Evolutionary conservation across 768 basidiomycete species (phyloP), one percentile per base, ranked within the genome.

Genomic region (Pholiota molesta): DNA sequence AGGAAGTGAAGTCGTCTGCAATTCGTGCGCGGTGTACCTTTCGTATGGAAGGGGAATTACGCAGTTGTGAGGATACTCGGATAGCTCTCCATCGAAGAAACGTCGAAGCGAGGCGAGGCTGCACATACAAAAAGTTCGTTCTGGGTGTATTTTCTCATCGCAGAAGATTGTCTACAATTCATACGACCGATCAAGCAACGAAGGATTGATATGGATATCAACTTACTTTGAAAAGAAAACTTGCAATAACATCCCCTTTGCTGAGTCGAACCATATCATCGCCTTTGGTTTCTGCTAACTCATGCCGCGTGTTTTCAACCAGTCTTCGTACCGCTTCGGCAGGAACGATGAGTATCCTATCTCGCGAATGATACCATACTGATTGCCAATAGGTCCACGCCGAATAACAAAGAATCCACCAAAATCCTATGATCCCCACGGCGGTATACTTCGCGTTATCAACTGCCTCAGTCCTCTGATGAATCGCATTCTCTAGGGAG

Each of bases 81-180:
- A 26, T 14, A 57, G 14, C 14, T 44, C 23, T 11, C 44, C 40
- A 8, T 37, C 37, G 45, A 45, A 57, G 16, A 57, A 57, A 5
- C 56, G 40, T 21, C 56, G 56, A 19, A 57, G 40, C 10, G 56
- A 47, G 26, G 56, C 56, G 40, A 57, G 28, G 44, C 56, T 57
- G 56, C 42, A 29, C 44, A 57, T 28, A n/a, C 44, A 26, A n/a
- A 45, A 31, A 17, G 42, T 16, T 17, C 42, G 13, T 8, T 44
- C 44, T 7, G 23, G 44, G 42, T 14, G 19, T 7, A 16, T 21
- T 5, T 49, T 9, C 26, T 49, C 23, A 23, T 57, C 44, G n/a
- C 40, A 11, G 31, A 57, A 57, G 17, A 47, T 45, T 26, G 40
- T 57, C 56, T 57, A 33, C 5, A 17, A 16, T 5, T 13, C 6